Evolutionary conservation across 2,329 filamentous ascomycete genomes (phyloP), one percentile per base, ranked within the genome.

Genomic region (Cercospora sp.): DNA sequence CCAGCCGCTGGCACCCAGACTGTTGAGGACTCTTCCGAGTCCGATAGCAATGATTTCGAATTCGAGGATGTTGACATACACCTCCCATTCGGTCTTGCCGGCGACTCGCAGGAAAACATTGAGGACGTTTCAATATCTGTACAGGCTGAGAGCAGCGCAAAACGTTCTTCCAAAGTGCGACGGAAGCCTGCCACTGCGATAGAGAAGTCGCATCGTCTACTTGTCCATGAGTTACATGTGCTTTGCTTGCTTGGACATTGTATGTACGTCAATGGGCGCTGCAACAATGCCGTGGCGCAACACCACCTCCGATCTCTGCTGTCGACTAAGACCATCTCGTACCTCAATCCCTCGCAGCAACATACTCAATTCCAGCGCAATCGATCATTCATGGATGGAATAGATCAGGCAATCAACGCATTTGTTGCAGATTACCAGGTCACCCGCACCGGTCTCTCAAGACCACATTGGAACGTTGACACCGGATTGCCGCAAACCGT

Each of bases 171-270:
- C 60, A 76, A 75, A 64, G 69, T 76, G 30, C 81, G 82, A 70
- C 81, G 85, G 63, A 87, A 85, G 69, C 83, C 85, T 20, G 80
- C 86, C 16, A 86, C 86, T 1, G 81, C 82, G 6, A 82, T 83
- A 0, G 89, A 90, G 70, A 88, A 85, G 70, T 85, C 83, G 58
- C 76, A 84, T 31, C 87, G 94, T 20, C 78, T 95, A 31, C 86
- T 92, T 62, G 84, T 93, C n/a, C 95, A 99, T 79, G 96, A 94
- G 79, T 83, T 89, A 69, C 94, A 99, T 80, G 72, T 98, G 0
- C 81, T 97, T 13, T 96, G 92, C 77, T 84, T 99, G 1, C 80
- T 99, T 16, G 87, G 89, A 9, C 92, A 98, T 78, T 90, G 16
- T 86, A 91, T 72, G 83, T 88, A 66, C 88, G 94, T 76, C 65